Evolutionary conservation across 2,329 filamentous ascomycete species (phyloP).

Genomic region (Aspergillus sergii): DNA sequence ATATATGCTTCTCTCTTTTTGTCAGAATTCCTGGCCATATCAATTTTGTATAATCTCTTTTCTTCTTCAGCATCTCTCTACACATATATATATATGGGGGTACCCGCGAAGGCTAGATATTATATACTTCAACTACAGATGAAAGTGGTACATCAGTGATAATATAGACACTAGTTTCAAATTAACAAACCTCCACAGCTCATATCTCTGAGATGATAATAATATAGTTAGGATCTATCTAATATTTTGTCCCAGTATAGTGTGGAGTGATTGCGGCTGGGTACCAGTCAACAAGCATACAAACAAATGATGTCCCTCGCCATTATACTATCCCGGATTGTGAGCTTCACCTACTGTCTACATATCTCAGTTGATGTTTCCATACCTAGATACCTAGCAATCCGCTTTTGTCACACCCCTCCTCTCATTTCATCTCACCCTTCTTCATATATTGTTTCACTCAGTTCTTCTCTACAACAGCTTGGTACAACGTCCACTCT

Average conservation of each 20-base stretch:
- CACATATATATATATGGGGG: not conserved
- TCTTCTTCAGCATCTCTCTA: not conserved
- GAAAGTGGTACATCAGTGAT: not conserved
- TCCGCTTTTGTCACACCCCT: too few relatives aligned
- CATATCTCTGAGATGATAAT: not conserved
- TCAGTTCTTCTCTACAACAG: not conserved
- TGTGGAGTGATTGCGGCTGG: not conserved
- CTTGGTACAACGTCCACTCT: not conserved
- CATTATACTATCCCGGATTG: not conserved
- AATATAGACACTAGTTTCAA: too few relatives aligned
- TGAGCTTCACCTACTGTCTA: not conserved
- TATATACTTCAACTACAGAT: not conserved
- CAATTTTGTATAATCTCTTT: not conserved
- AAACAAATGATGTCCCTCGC: not conserved
- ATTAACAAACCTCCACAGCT: not conserved
- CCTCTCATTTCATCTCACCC: not conserved
- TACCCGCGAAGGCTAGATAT: too few relatives aligned
- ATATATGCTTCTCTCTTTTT: not conserved
- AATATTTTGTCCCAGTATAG: not conserved
- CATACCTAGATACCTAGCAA: not conserved
- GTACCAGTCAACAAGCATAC: not conserved
- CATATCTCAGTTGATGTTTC: too few relatives aligned
- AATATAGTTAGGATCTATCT: not conserved
- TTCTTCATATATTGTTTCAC: not conserved
- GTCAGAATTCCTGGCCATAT: not conserved